A percentile compares a stretch with the other conserved stretches of the same genome.
Evolutionary conservation across 306 rosid genomes (phyloP).

Genomic region (Quillaja saponaria): DNA sequence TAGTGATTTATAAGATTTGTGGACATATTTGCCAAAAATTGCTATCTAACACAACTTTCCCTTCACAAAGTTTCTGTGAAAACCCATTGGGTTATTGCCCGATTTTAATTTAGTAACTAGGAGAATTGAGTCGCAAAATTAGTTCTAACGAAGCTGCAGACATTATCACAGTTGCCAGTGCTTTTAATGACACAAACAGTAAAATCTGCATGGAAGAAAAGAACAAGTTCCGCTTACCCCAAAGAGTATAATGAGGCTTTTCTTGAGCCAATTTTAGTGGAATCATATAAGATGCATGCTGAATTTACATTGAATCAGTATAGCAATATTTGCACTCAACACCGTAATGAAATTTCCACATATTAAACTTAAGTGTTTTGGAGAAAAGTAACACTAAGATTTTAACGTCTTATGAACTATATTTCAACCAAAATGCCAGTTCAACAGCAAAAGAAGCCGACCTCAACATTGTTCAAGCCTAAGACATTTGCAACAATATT

Average conservation of each 20-base stretch:
- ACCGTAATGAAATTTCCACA: background rate
- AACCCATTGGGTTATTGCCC: background rate
- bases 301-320: no score
- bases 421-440: constrained; percentile 1
- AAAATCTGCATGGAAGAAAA: background rate
- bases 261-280: no score
- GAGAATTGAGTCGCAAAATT: no score
- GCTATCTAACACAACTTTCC: background rate
- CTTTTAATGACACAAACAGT: background rate
- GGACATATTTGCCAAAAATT: constrained; percentile 1
- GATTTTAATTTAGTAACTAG: no score
- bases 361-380: background rate
- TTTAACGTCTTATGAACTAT: background rate
- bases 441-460: background rate
- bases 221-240: background rate
- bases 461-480: background rate
- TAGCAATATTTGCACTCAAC: background rate
- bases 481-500: no score
- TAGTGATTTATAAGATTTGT: background rate
- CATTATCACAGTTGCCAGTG: background rate
- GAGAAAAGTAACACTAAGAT: background rate
- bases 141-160: no score
- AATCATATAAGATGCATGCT: no score
- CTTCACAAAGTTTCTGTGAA: background rate
- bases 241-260: background rate